Percentiles rank a stretch among this genome's conserved stretches.
phyloP scores from a whole-genome alignment of 768 basidiomycete species.

The Asterophora lycoperdoides region DNA sequence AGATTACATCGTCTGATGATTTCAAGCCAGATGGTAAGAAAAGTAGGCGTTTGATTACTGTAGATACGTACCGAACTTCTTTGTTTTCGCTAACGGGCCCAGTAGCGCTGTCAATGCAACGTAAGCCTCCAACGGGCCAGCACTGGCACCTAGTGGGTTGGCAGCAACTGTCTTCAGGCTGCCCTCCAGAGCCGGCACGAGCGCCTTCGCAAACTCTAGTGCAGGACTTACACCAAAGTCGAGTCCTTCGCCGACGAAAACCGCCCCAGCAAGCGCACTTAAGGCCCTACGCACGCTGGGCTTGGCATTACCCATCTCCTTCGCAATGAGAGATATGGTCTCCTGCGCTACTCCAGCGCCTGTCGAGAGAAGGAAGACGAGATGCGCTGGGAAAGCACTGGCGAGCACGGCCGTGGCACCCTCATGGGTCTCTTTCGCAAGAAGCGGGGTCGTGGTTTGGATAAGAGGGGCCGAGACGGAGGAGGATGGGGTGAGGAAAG shows the following conservation, averaged over 20 bases:
- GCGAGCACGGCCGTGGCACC: conserved; percentile 51
- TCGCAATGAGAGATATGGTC: conserved; percentile 47
- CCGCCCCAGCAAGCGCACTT: conserved; percentile 53
- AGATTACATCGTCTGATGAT: conserved; percentile 39
- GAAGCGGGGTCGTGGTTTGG: conserved; percentile 34
- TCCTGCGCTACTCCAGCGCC: conserved; percentile 38
- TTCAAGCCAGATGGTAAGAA: conserved; percentile 8
- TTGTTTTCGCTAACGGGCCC: conserved; percentile 50
- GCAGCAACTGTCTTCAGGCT: conserved; percentile 61
- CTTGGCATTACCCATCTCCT: conserved; percentile 71
- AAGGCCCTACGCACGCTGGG: conserved; percentile 56
- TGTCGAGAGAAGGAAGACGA: conserved; percentile 46
- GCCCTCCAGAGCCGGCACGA: conserved; percentile 57
- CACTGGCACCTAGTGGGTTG: conserved; percentile 54
- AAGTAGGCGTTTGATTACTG: too few species aligned
- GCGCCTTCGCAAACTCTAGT: too few species aligned
- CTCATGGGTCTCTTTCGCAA: conserved; percentile 79
- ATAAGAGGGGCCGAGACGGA: conserved; percentile 43
- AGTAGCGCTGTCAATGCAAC: conserved; percentile 67
- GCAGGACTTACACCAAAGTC: conserved; percentile 17
- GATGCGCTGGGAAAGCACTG: conserved; percentile 52
- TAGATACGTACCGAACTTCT: conserved; percentile 45
- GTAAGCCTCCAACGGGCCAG: conserved; percentile 82
- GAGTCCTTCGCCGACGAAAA: conserved; percentile 47
- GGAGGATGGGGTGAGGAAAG: conserved; percentile 42